phyloP scores from a whole-genome alignment of 495 filamentous ascomycete species.

The Aspergillus sclerotioniger region DNA sequence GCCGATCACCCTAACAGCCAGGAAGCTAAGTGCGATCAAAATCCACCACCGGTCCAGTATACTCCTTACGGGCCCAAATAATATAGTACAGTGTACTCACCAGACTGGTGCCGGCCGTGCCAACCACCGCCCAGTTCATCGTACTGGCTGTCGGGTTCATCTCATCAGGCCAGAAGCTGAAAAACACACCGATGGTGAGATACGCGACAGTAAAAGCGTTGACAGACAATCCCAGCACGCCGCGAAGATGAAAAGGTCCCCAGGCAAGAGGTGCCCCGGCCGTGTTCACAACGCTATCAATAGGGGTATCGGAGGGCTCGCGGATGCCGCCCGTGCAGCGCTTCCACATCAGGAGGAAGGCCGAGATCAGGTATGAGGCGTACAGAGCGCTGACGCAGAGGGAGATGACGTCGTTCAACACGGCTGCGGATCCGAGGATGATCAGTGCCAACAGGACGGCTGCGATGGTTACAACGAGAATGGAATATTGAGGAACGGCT shows the following conservation, averaged over 20 bases:
- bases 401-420: constrained; percentile 44
- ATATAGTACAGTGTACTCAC: constrained; percentile 35
- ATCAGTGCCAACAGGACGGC: constrained; percentile 38
- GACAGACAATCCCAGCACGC: constrained; percentile 41
- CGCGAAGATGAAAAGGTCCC: constrained; percentile 50
- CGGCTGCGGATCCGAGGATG: constrained; percentile 41
- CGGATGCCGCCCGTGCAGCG: constrained; percentile 24
- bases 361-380: constrained; percentile 39
- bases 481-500: constrained; percentile 15
- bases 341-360: constrained; percentile 43
- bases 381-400: constrained; percentile 39
- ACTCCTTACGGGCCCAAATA: constrained; percentile 23
- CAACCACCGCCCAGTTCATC: constrained; percentile 50
- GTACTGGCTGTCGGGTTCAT: constrained; percentile 32
- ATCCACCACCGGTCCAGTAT: constrained; percentile 30
- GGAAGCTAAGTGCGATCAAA: constrained; percentile 3
- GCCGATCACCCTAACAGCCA: too few relatives aligned
- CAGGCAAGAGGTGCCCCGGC: constrained; percentile 34
- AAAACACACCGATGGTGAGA: constrained; percentile 38
- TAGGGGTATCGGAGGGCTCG: constrained; percentile 13
- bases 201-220: constrained; percentile 41
- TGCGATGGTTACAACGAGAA: constrained; percentile 30
- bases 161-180: constrained; percentile 43
- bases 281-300: constrained; percentile 18
- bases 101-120: constrained; percentile 34